Conservation (phyloP, 1,139 yeast genomes). For the Chernovozyma sophiae-reginae region DNA sequence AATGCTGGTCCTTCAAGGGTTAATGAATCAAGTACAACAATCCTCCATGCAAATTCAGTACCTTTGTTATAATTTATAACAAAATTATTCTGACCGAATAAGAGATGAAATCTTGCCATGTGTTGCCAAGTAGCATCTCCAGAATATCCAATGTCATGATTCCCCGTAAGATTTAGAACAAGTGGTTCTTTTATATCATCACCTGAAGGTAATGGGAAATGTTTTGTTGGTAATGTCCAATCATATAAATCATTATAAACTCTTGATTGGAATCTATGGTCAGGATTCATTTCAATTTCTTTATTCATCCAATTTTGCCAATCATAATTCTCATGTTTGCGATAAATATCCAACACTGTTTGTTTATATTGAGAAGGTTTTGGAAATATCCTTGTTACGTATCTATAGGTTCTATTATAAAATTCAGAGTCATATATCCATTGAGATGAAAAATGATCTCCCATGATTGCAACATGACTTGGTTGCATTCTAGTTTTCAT, state of each 20-base stretch:
- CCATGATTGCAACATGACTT: conserved; percentile 81
- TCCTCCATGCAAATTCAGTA: conserved; percentile 68
- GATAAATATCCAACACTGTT: conserved; percentile 44
- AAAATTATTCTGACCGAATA: conserved; percentile 83
- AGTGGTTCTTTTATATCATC: conserved; percentile 41
- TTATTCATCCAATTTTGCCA: conserved; percentile 48
- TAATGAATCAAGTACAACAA: conserved; percentile 80
- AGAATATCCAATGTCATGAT: conserved; percentile 92
- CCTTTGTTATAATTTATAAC: conserved; percentile 66
- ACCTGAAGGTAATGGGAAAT: conserved; percentile 16
- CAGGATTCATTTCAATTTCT: conserved; percentile 37
- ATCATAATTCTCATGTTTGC: conserved; percentile 47
- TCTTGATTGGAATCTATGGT: conserved; percentile 42
- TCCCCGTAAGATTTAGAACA: conserved; percentile 83
- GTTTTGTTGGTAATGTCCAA: conserved; percentile 48
- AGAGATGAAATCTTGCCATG: conserved; percentile 65
- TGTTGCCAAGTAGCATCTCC: conserved; percentile 95
- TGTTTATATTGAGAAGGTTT: conserved; percentile 47
- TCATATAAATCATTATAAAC: conserved; percentile 59
- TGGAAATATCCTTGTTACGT: conserved; percentile 59
- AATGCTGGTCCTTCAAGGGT: conserved; percentile 88
- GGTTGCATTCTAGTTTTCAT: conserved; percentile 67
- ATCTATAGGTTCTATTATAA: conserved; percentile 70
- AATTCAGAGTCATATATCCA: conserved; percentile 92
- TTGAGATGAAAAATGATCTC: conserved; percentile 91